Evolutionary conservation across 2,329 filamentous ascomycete species (phyloP), one percentile per base, ranked within the genome.

Genomic region (Clarireedia sp.): DNA sequence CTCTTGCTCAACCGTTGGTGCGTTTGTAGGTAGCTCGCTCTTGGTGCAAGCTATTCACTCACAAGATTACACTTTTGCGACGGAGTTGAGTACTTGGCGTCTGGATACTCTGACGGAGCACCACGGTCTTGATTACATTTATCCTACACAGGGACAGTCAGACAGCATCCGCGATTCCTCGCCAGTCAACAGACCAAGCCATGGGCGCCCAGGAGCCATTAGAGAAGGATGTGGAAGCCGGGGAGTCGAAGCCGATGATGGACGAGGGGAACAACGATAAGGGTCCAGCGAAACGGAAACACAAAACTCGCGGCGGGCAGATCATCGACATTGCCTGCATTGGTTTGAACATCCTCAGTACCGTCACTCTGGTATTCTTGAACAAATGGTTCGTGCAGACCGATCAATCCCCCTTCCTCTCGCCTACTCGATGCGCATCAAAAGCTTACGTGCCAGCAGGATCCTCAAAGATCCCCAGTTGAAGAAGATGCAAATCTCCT

Each of bases 381-480:
- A 75, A 73, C 59, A 75, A 75, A 64, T 69, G 69, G 72, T 74
- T 69, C 41, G 59, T 60, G 16, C 21, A 45, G 24, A 53, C 3
- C 12, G 10, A 14, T 10, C 36, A 40, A 6, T 21, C 12, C 4
- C 21, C 14, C 16, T 14, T n/a, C 21, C 9, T 16, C 43, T 2
- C 23, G 36, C 29, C 19, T 14, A 16, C 33, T 29, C 44, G 23
- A 17, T 3, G 19, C 23, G 7, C 19, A 9, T 10, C n/a, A 29
- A 46, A 24, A 6, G 14, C 48, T 59, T 41, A 59, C 21, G 12
- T 45, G 10, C 8, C n/a, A 12, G 3, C 21, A 75, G 73, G 49
- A 72, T 74, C 23, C 73, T 75, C 62, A 70, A 66, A 62, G 73
- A 75, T 60, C 60, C 67, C 43, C 73, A 75, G 59, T 66, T 75